Evolutionary conservation across 495 filamentous ascomycete genomes (phyloP).

Genomic region (Daldinia childiae): DNA sequence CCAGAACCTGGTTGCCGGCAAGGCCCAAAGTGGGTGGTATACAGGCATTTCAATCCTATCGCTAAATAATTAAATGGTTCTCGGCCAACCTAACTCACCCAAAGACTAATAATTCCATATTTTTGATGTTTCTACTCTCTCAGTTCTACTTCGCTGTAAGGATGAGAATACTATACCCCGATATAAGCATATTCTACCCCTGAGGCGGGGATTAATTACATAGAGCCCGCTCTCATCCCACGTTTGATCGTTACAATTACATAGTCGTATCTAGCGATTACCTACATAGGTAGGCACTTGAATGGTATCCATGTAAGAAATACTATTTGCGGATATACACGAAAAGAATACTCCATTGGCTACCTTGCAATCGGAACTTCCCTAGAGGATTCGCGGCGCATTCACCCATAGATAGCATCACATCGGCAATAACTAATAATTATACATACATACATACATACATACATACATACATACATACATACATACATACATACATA

Average conservation of each 20-base stretch:
- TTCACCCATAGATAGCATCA: no score
- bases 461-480: no score
- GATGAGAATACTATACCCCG: not conserved
- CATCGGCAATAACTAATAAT: no score
- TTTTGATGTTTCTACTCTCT: not conserved
- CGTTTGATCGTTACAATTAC: not conserved
- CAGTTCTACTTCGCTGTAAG: no score
- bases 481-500: no score
- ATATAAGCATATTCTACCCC: conserved; percentile 25
- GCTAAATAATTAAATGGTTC: not conserved
- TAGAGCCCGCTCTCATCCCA: conserved; percentile 15
- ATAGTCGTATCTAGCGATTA: not conserved
- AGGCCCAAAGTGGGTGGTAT: not conserved
- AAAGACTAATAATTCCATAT: not conserved
- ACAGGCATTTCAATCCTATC: not conserved
- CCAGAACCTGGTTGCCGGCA: not conserved
- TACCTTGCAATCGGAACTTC: not conserved
- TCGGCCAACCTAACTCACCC: not conserved
- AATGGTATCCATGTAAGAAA: no score
- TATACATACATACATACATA: no score
- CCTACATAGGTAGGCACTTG: no score
- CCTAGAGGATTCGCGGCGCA: not conserved
- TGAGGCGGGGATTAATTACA: conserved; percentile 13
- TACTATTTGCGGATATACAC: not conserved
- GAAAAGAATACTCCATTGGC: not conserved